phyloP scores from a whole-genome alignment of 371 early-diverging fungal species.

The Amoeboaphelidium occidentale region DNA sequence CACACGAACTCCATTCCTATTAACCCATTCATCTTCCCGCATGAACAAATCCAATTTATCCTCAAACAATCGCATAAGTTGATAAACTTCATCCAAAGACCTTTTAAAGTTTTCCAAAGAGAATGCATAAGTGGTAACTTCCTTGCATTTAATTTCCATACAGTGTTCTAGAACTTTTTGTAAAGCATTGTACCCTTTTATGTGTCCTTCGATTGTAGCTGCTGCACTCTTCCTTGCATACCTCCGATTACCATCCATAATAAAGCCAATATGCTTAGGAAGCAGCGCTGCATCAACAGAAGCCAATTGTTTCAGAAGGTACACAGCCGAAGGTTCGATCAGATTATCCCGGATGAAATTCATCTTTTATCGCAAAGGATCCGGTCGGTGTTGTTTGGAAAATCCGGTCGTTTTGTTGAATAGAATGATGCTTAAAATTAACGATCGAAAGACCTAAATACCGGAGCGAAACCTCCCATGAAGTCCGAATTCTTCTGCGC shows the following conservation, averaged over 20 bases:
- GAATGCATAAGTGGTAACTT: slow-evolving; percentile 93
- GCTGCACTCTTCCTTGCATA: slow-evolving; percentile 37
- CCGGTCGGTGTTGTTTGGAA: too few species aligned
- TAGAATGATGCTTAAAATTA: too few species aligned
- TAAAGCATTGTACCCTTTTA: slow-evolving; percentile 48
- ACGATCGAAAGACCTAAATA: too few species aligned
- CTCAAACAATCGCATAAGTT: slow-evolving; percentile 59
- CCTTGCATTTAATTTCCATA: slow-evolving; percentile 53
- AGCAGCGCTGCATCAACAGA: too few species aligned
- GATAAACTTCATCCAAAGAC: slow-evolving; percentile 59
- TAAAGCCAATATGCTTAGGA: slow-evolving; percentile 86
- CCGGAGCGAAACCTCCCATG: too few species aligned
- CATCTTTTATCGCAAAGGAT: too few species aligned
- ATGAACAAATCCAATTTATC: slow-evolving; percentile 42
- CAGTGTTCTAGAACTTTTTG: slow-evolving; percentile 61
- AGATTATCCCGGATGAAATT: too few species aligned
- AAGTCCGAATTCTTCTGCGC: too few species aligned
- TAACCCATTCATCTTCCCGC: neutral
- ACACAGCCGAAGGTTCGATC: too few species aligned
- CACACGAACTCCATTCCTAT: neutral
- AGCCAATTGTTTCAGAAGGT: too few species aligned
- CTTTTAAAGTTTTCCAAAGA: slow-evolving; percentile 93
- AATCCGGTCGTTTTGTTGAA: too few species aligned
- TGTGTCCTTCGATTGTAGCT: slow-evolving; percentile 41
- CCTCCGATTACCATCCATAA: slow-evolving; percentile 97